phyloP scores from a whole-genome alignment of 331 rosid genomes.

The Rosa hybrid region DNA sequence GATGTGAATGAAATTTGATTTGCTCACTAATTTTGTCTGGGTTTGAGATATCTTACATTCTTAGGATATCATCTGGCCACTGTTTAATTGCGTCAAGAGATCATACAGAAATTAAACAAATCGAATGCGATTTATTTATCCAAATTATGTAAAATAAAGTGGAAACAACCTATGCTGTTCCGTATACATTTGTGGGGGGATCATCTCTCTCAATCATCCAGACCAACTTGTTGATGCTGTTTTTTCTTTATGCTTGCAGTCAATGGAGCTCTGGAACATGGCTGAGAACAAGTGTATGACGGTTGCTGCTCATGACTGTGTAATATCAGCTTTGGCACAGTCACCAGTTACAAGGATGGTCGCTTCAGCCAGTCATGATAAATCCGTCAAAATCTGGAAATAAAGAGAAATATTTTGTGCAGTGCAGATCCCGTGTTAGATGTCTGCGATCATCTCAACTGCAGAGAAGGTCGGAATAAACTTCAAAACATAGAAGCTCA shows the following conservation, averaged over 20 bases:
- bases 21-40: neutral
- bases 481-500: constrained; percentile 9
- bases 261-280: constrained; percentile 88
- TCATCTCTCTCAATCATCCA: neutral
- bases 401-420: constrained; percentile 34
- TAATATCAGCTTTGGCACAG: constrained; percentile 76
- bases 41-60: neutral
- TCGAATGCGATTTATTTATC: neutral
- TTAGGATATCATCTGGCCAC: neutral
- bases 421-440: constrained; percentile 31
- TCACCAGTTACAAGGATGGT: constrained; percentile 81
- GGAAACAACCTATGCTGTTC: neutral
- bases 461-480: constrained; percentile 30
- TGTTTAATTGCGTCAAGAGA: neutral
- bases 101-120: neutral
- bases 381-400: constrained; percentile 88
- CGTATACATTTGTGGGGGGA: neutral
- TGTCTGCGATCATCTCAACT: constrained; percentile 22
- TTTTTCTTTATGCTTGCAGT: constrained; percentile 49
- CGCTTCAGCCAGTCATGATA: constrained; percentile 90
- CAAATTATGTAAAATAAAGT: neutral
- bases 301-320: constrained; percentile 71
- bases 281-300: constrained; percentile 81
- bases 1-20: neutral
- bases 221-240: constrained; percentile 18